A percentile compares a stretch with the other conserved stretches of the same genome.
Evolutionary conservation across 257 asterid genomes (phyloP).

Genomic region (Ophiorrhiza pumila): DNA sequence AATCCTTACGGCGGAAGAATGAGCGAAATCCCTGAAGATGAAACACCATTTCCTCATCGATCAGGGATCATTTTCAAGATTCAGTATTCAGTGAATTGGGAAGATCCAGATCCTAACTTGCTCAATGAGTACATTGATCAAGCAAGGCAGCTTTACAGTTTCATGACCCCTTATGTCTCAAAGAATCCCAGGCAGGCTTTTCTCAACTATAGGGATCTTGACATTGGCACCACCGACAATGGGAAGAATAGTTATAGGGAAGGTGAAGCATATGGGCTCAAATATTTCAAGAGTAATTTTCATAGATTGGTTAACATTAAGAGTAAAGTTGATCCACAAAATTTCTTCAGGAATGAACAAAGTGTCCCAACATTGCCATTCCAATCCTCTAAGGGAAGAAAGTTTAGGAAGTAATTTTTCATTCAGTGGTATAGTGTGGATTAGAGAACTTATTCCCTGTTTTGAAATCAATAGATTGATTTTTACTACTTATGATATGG

Average conservation of each 20-base stretch:
- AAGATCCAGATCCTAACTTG: conserved; percentile 19
- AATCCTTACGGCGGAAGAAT: conserved; percentile 47
- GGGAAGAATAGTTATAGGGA: conserved; percentile 16
- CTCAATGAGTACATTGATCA: conserved; percentile 11
- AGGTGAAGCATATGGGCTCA: conserved; percentile 25
- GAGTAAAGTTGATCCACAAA: conserved; percentile 15
- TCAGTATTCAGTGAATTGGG: conserved; percentile 40
- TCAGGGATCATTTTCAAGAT: conserved; percentile 38
- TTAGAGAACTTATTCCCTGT: no score
- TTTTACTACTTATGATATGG: background rate
- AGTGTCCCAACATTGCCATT: conserved; percentile 26
- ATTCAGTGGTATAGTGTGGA: no score
- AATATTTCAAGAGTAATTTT: conserved; percentile 31
- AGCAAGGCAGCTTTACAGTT: conserved; percentile 24
- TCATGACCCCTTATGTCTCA: conserved; percentile 35
- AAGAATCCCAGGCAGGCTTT: conserved; percentile 40
- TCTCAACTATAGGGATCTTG: conserved; percentile 44
- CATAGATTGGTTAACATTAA: conserved; percentile 30
- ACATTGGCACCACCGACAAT: conserved; percentile 24
- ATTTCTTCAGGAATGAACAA: conserved; percentile 37
- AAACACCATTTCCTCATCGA: conserved; percentile 43
- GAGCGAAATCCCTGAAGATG: conserved; percentile 22
- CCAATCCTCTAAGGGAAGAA: background rate
- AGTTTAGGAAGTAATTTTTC: background rate
- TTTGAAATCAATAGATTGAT: no score